Evolutionary conservation across 176 grass and related monocot genomes (phyloP), one percentile per base, ranked within the genome.

Genomic region (Oryza meyeriana): DNA sequence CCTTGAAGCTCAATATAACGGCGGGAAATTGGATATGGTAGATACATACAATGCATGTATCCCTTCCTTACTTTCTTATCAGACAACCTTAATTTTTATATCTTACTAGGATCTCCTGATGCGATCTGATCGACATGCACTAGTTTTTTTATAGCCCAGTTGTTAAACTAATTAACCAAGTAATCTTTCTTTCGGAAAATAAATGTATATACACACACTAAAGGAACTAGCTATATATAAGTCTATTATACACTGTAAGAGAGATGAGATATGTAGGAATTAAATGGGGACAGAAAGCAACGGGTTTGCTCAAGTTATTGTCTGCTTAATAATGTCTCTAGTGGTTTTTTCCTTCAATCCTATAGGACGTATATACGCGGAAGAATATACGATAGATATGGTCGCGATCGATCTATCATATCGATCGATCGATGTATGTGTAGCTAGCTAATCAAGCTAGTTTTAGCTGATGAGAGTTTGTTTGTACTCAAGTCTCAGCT

Each of bases 1-100:
- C 25, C 79, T 71, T 71, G 18, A 81, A 38, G 26, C 33, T 17
- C 66, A 81, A 71, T 81, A 81, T 59, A 81, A 81, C 48, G 32
- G 79, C 48, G 66, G 33, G 48, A 41, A 59, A 70, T 69, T 26
- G 65, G 32, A 59, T 25, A 52, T 22, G 50, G 48, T 18, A 52
- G 17, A 79, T 50, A n/a, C 41, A 11, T 50, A 13, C 63, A 18
- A 67, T 50, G 18, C 22, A 67, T 34, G 18, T 38, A 25, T 59
- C 18, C 17, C 48, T 50, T 50, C 48, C 13, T n/a, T 55, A 6
- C 50, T 55, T 22, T 22, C 50, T 55, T 55, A 55, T 55, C 50
- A 55, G 50, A n/a, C 50, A 55, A 55, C 9, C 18, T 55, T 55
- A n/a, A n/a, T 55, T 55, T 55, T 55, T 55, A 55, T 55, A 55